These are phyloP conservation scores for Nicotiana knightiana DNA, from an alignment of 257 asterid genomes.

Conservation along the genomic window DNA sequence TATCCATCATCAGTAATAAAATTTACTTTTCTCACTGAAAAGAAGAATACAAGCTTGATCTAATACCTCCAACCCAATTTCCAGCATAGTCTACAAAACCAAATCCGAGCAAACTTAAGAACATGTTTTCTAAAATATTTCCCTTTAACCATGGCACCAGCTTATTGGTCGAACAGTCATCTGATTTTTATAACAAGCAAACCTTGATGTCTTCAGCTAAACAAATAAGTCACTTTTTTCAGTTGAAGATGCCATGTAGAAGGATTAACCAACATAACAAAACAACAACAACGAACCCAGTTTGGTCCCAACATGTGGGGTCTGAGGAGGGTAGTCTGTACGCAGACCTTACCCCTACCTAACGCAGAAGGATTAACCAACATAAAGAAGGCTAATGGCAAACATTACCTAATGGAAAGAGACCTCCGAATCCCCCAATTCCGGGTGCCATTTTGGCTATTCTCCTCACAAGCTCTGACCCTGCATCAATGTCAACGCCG, in stretches of 20 bases:
- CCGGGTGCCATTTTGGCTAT: slow-evolving; percentile 98
- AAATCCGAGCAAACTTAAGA: not conserved
- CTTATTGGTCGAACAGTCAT: not conserved
- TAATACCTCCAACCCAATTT: not conserved
- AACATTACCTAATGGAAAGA: slow-evolving; percentile 74
- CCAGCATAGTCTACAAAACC: not conserved
- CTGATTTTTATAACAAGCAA: not conserved
- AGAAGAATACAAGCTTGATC: not conserved
- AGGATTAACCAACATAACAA: not conserved
- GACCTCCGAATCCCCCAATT: slow-evolving; percentile 97
- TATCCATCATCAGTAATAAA: not conserved
- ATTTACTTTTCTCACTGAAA: not conserved
- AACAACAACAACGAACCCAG: too few relatives aligned
- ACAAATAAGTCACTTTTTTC: not conserved
- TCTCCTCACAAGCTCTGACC: slow-evolving; percentile 84
- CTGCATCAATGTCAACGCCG: slow-evolving; percentile 97
- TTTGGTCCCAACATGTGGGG: too few relatives aligned
- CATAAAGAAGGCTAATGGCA: not conserved
- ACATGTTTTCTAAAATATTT: not conserved
- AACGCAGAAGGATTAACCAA: not conserved
- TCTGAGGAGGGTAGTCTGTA: too few relatives aligned
- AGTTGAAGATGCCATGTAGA: not conserved
- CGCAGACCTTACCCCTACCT: too few relatives aligned
- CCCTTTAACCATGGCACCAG: not conserved
- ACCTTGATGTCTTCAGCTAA: not conserved